These are phyloP conservation scores for Xanthoconium purpureum DNA, from an alignment of 768 basidiomycete genomes.

Conservation along the genomic window DNA sequence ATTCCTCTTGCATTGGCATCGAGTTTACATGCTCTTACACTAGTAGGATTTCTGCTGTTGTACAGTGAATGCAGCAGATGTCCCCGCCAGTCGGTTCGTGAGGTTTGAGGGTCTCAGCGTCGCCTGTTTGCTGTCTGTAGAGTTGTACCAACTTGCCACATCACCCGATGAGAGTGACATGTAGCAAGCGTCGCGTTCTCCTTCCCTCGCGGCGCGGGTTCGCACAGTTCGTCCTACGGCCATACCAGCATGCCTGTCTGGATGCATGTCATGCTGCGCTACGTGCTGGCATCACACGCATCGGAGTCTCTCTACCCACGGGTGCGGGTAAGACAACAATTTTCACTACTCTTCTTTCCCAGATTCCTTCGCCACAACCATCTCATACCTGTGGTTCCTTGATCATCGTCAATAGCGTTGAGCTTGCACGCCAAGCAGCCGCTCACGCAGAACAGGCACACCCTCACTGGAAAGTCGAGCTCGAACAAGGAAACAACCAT, in stretches of 20 bases:
- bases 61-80: constrained; percentile 17
- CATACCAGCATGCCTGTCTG: constrained; percentile 84
- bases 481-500: constrained; percentile 82
- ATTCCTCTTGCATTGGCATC: constrained; percentile 19
- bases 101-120: background rate
- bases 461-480: constrained; percentile 79
- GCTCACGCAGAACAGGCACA: constrained; percentile 62
- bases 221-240: constrained; percentile 51
- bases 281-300: constrained; percentile 60
- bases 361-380: constrained; percentile 45
- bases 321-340: constrained; percentile 90
- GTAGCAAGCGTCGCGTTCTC: background rate
- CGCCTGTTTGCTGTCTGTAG: background rate
- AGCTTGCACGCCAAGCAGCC: constrained; percentile 86
- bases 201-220: constrained; percentile 7
- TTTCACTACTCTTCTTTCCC: constrained; percentile 78
- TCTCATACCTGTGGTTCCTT: constrained; percentile 57
- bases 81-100: background rate
- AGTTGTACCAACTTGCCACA: background rate
- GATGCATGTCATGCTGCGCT: constrained; percentile 74
- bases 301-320: constrained; percentile 83
- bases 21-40: constrained; percentile 22
- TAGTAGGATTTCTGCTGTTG: constrained; percentile 16
- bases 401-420: constrained; percentile 86
- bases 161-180: background rate